Evolutionary conservation across 2,329 filamentous ascomycete species (phyloP), one percentile per base, ranked within the genome.

Genomic region (Diaporthe citriasiana): DNA sequence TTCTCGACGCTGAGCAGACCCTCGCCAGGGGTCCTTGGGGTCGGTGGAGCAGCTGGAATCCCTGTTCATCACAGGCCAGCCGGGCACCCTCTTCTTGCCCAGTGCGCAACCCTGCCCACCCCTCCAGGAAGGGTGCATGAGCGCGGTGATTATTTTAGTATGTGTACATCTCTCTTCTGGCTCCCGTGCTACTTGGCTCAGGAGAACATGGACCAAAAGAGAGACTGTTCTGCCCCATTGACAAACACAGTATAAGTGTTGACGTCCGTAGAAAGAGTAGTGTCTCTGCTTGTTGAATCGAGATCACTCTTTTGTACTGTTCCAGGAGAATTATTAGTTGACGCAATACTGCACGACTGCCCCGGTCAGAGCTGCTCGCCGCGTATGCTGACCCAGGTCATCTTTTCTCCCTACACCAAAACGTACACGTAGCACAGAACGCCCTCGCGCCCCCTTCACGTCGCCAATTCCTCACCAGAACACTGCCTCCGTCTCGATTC

Each of bases 61-160:
- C 60, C 42, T 66, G 60, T 33, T 38, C 45, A 66, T 51, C 60
- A 66, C 60, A 66, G 60, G 60, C 59, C 59, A 50, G 42, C 30
- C 27, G 42, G 30, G n/a, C 40, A 63, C 59, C 25, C 17, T 57
- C 22, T 17, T n/a, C n/a, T n/a, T n/a, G n/a, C n/a, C n/a, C n/a
- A n/a, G n/a, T n/a, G n/a, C n/a, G n/a, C n/a, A n/a, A n/a, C n/a
- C 38, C 25, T 60, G 57, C 57, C 57, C 57, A 30, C 15, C n/a
- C 15, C 57, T 66, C 45, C 63, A 51, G 45, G 45, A 45, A 66
- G 45, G n/a, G 51, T 66, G 63, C 63, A 66, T 51, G 59, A 47
- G 45, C 35, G 33, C 60, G 38, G n/a, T 38, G 19, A 57, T 66
- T 50, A 35, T 25, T 35, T 50, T 38, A 25, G n/a, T 51, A 38